These are phyloP conservation scores for Aspergillus vadensis DNA, from an alignment of 2,329 filamentous ascomycete genomes.

Conservation along the genomic window DNA sequence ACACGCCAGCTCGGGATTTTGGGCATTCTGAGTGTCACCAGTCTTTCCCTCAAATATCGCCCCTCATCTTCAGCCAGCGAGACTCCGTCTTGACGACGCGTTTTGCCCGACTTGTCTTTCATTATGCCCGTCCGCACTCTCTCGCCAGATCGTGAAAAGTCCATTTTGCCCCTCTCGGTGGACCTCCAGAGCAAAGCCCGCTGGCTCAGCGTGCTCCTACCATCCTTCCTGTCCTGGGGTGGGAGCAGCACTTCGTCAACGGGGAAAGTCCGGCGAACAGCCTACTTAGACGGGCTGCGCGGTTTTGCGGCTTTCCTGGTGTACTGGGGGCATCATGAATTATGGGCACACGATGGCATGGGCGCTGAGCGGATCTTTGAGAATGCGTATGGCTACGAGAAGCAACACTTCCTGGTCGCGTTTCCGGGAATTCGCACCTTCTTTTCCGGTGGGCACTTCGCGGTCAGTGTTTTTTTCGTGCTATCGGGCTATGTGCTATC, in stretches of 20 bases:
- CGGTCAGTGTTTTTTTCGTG: conserved; percentile 57
- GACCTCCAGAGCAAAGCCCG: neutral
- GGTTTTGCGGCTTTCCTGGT: conserved; percentile 69
- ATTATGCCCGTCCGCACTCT: neutral
- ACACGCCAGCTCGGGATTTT: neutral
- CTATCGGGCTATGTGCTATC: conserved; percentile 58
- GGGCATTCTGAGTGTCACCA: neutral
- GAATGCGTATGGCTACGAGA: conserved; percentile 50
- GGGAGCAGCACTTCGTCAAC: neutral
- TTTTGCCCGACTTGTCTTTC: neutral
- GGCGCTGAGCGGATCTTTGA: conserved; percentile 50
- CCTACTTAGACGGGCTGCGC: conserved; percentile 66
- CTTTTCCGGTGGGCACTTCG: conserved; percentile 64
- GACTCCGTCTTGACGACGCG: neutral
- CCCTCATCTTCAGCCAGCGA: neutral
- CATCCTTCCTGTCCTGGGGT: neutral
- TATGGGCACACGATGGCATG: conserved; percentile 56
- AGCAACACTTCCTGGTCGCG: conserved; percentile 51
- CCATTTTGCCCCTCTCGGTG: neutral
- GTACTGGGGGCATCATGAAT: conserved; percentile 63
- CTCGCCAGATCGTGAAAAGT: neutral
- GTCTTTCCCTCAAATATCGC: conserved; percentile 5
- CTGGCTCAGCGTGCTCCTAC: neutral
- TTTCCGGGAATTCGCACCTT: conserved; percentile 62
- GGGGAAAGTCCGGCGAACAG: conserved; percentile 46